Evolutionary conservation across 495 filamentous ascomycete species (phyloP).

Genomic region (Tetracladium setigerum): DNA sequence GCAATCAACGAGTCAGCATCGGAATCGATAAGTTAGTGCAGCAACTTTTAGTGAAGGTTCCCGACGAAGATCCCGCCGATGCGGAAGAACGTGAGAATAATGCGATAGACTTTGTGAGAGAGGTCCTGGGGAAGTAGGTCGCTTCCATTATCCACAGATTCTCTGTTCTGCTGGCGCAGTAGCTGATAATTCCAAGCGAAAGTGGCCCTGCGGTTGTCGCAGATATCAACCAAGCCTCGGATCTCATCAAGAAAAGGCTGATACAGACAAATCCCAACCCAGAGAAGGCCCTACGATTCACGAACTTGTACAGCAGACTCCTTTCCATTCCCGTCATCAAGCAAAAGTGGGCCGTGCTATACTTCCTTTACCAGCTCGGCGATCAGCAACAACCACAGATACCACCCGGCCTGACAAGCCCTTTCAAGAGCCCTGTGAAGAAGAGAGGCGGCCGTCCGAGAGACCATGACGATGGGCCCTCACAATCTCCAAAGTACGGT

Average conservation of each 20-base stretch:
- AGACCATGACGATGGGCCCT: constrained; percentile 4
- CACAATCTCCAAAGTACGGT: constrained; percentile 17
- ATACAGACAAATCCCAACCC: constrained; percentile 66
- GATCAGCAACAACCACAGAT: constrained; percentile 33
- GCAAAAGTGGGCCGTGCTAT: constrained; percentile 95
- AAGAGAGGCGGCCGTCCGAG: neutral
- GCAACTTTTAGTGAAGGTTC: constrained; percentile 41
- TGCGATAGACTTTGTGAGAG: constrained; percentile 41
- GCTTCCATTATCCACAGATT: neutral
- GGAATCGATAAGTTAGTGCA: constrained; percentile 51
- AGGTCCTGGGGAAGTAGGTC: constrained; percentile 40
- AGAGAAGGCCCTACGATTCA: constrained; percentile 79
- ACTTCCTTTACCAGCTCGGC: constrained; percentile 77
- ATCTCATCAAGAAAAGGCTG: constrained; percentile 83
- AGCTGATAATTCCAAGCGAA: constrained; percentile 12
- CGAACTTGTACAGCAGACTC: constrained; percentile 79
- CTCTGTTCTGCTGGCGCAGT: neutral
- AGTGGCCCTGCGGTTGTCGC: constrained; percentile 26
- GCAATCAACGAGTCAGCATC: constrained; percentile 37
- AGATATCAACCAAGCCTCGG: constrained; percentile 76
- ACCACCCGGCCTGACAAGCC: constrained; percentile 17
- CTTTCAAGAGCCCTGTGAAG: constrained; percentile 23
- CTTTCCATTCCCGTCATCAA: constrained; percentile 82
- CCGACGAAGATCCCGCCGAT: constrained; percentile 39
- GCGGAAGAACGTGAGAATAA: constrained; percentile 42